Percentiles rank a stretch among this genome's conserved stretches.
Conservation (phyloP, 2,329 filamentous ascomycete genomes). For the Curvularia spicifera region DNA sequence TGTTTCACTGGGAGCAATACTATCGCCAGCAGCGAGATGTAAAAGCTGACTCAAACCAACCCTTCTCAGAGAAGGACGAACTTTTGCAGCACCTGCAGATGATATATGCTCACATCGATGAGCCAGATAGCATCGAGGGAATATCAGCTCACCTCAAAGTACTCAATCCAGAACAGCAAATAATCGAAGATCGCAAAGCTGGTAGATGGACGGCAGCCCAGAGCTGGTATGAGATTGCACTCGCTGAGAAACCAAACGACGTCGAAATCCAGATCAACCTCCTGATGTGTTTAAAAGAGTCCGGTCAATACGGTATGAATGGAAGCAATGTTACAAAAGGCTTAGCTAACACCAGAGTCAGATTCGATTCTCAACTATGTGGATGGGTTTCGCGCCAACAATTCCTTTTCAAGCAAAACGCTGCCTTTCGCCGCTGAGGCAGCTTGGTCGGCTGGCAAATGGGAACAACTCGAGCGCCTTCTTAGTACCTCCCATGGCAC, state of each 20-base stretch:
- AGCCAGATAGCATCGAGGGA: slow-evolving; percentile 94
- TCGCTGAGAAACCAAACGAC: slow-evolving; percentile 79
- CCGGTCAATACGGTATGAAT: slow-evolving; percentile 83
- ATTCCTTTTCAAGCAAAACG: slow-evolving; percentile 54
- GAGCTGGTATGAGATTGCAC: slow-evolving; percentile 94
- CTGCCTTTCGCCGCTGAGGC: slow-evolving; percentile 89
- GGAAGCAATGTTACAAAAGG: not conserved
- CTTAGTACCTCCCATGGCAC: slow-evolving; percentile 54
- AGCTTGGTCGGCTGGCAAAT: slow-evolving; percentile 86
- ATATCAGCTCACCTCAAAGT: slow-evolving; percentile 86
- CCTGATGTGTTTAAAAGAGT: slow-evolving; percentile 87
- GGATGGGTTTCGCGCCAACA: slow-evolving; percentile 68
- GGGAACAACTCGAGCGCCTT: slow-evolving; percentile 75
- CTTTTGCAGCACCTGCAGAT: slow-evolving; percentile 82
- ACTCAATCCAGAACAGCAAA: slow-evolving; percentile 91
- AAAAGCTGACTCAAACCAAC: slow-evolving; percentile 56
- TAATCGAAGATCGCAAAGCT: slow-evolving; percentile 89
- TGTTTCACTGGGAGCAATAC: slow-evolving; percentile 95
- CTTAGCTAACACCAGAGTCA: slow-evolving; percentile 48
- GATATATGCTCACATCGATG: slow-evolving; percentile 97
- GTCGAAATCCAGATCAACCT: slow-evolving; percentile 80
- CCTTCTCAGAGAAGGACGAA: slow-evolving; percentile 62
- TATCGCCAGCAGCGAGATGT: slow-evolving; percentile 64
- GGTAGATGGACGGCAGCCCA: slow-evolving; percentile 94
- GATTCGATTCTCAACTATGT: slow-evolving; percentile 87